Conservation (phyloP, 306 rosid genomes). For the Vicia sativa region DNA sequence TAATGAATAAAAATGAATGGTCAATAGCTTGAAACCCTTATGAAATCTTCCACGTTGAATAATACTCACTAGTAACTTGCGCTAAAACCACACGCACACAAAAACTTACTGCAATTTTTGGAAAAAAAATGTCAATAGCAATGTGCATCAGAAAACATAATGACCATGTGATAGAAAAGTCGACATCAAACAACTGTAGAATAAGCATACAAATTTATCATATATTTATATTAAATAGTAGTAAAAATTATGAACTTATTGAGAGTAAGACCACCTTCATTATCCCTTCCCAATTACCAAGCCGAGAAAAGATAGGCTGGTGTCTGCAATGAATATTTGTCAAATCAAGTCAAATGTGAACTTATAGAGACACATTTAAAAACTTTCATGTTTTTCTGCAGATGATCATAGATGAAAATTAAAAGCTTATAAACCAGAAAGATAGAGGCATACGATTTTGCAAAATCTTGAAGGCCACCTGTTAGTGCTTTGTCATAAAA, state of each 20-base stretch:
- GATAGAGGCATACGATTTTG: slow-evolving; percentile 67
- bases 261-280: slow-evolving; percentile 55
- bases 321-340: slow-evolving; percentile 66
- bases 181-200: not conserved
- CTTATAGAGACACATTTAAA: slow-evolving; percentile 11
- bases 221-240: slow-evolving; percentile 3
- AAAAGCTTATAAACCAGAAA: slow-evolving; percentile 39
- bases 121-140: slow-evolving; percentile 11
- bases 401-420: not conserved
- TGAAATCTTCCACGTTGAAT: slow-evolving; percentile 9
- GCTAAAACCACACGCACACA: not conserved
- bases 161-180: slow-evolving; percentile 19
- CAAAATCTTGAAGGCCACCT: slow-evolving; percentile 84
- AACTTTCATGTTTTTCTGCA: slow-evolving; percentile 18
- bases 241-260: slow-evolving; percentile 21
- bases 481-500: slow-evolving; percentile 86
- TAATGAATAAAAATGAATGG: slow-evolving; percentile 16
- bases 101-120: not conserved
- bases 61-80: not conserved
- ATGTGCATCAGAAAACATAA: slow-evolving; percentile 26
- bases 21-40: slow-evolving; percentile 3
- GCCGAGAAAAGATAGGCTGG: slow-evolving; percentile 78
- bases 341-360: slow-evolving; percentile 36
- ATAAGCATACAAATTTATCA: slow-evolving; percentile 23
- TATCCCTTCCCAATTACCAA: slow-evolving; percentile 95